Evolutionary conservation across 495 filamentous ascomycete species (phyloP).

Genomic region (Apodospora peruviana): DNA sequence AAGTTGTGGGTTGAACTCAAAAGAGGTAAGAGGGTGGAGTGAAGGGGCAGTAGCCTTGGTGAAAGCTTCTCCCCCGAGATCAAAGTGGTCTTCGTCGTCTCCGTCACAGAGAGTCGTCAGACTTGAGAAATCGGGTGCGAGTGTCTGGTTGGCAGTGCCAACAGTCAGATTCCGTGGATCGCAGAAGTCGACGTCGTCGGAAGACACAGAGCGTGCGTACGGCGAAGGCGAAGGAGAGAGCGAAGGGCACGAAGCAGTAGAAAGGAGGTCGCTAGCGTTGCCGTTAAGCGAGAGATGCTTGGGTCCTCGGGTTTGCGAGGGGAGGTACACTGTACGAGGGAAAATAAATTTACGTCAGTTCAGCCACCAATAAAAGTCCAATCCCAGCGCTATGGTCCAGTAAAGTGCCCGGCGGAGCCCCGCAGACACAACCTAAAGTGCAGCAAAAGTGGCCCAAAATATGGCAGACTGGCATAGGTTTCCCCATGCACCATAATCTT

Average conservation of each 20-base stretch:
- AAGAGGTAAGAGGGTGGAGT: constrained; percentile 48
- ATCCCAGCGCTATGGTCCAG: constrained; percentile 6
- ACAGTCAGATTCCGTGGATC: constrained; percentile 91
- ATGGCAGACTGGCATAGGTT: too few relatives aligned
- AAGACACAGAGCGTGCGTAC: constrained; percentile 62
- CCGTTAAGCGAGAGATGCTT: constrained; percentile 53
- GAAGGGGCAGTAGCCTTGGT: constrained; percentile 19
- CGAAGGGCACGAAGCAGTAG: constrained; percentile 71
- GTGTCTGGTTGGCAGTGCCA: constrained; percentile 50
- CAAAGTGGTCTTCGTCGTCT: constrained; percentile 73
- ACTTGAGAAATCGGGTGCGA: constrained; percentile 59
- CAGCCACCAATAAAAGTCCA: constrained; percentile 15
- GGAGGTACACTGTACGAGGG: constrained; percentile 65
- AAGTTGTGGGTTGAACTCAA: constrained; percentile 49
- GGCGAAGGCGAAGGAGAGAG: constrained; percentile 78
- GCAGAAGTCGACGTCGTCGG: constrained; percentile 79
- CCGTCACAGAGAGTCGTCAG: constrained; percentile 52
- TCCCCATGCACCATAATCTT: too few relatives aligned
- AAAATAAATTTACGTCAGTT: constrained; percentile 32
- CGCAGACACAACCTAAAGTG: too few relatives aligned
- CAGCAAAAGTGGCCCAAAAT: constrained; percentile 7
- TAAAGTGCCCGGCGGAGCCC: constrained; percentile 1
- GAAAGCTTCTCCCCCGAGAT: constrained; percentile 55
- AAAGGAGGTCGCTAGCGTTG: constrained; percentile 67
- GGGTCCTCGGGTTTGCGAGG: constrained; percentile 45